A percentile compares a stretch with the other conserved stretches of the same genome.
phyloP scores from a whole-genome alignment of 495 filamentous ascomycete species.

The Chaetomium fimeti region DNA sequence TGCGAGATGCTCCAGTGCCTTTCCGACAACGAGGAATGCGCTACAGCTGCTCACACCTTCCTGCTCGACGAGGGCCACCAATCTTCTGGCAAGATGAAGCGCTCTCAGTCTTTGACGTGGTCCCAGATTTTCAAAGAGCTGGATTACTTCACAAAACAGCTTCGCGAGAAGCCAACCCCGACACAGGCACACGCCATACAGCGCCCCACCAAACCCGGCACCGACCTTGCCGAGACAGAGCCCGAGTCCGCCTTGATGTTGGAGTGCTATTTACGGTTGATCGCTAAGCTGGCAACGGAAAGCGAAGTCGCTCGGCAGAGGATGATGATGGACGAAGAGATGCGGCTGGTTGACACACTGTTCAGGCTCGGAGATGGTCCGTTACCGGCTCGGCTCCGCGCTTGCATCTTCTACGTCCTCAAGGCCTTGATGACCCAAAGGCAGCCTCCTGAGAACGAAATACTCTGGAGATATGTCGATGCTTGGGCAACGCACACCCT shows the following conservation, averaged over 20 bases:
- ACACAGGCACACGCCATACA: slow-evolving; percentile 53
- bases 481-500: slow-evolving; percentile 63
- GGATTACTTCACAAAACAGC: slow-evolving; percentile 66
- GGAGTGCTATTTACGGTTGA: slow-evolving; percentile 85
- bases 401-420: slow-evolving; percentile 69
- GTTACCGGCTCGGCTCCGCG: slow-evolving; percentile 71
- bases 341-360: slow-evolving; percentile 63
- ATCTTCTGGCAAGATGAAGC: slow-evolving; percentile 69
- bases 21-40: slow-evolving; percentile 74
- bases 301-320: slow-evolving; percentile 66
- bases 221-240: slow-evolving; percentile 61
- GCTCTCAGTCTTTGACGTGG: slow-evolving; percentile 82
- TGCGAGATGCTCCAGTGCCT: slow-evolving; percentile 91
- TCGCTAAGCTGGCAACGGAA: slow-evolving; percentile 70
- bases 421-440: slow-evolving; percentile 67
- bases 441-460: slow-evolving; percentile 54
- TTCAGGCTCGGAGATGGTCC: slow-evolving; percentile 66
- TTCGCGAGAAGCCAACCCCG: slow-evolving; percentile 60
- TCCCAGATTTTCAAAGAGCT: slow-evolving; percentile 88
- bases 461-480: slow-evolving; percentile 70
- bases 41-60: slow-evolving; percentile 79
- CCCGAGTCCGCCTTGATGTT: slow-evolving; percentile 89
- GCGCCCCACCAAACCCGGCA: slow-evolving; percentile 56
- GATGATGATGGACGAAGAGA: slow-evolving; percentile 61
- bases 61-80: slow-evolving; percentile 80